Evolutionary conservation across 495 filamentous ascomycete genomes (phyloP).

Genomic region (Usnea hakonensis): DNA sequence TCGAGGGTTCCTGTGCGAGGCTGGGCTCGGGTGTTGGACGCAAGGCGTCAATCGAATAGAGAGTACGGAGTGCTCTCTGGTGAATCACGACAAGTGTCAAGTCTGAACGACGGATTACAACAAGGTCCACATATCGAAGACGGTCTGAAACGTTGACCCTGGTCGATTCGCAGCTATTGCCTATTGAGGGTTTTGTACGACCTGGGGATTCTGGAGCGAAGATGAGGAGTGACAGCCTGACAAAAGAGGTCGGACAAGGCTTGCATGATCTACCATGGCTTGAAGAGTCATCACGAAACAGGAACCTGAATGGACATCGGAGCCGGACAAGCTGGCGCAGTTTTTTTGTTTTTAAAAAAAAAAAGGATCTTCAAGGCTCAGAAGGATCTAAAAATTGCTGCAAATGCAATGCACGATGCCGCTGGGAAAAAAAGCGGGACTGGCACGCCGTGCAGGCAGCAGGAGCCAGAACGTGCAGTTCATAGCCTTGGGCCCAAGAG

Average conservation of each 20-base stretch:
- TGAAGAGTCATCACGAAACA: constrained; percentile 4
- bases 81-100: constrained; percentile 4
- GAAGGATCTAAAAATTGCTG: constrained; percentile 15
- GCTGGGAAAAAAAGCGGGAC: constrained; percentile 18
- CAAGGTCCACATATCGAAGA: neutral
- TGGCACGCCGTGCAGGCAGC: constrained; percentile 16
- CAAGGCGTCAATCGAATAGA: neutral
- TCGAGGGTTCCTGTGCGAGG: neutral
- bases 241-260: neutral
- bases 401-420: constrained; percentile 23
- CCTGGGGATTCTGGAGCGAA: neutral
- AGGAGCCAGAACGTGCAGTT: constrained; percentile 16
- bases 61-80: neutral
- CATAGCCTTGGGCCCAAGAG: constrained; percentile 6
- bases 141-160: neutral
- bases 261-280: constrained; percentile 3
- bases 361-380: constrained; percentile 14
- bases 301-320: neutral
- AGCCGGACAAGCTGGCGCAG: constrained; percentile 2
- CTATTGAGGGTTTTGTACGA: neutral
- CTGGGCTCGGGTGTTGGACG: neutral
- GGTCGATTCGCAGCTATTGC: neutral
- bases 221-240: neutral
- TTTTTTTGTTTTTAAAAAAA: too few species aligned
- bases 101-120: neutral